Conservation (phyloP, 75 land plant species). For the Selaginella moellendorffii region DNA sequence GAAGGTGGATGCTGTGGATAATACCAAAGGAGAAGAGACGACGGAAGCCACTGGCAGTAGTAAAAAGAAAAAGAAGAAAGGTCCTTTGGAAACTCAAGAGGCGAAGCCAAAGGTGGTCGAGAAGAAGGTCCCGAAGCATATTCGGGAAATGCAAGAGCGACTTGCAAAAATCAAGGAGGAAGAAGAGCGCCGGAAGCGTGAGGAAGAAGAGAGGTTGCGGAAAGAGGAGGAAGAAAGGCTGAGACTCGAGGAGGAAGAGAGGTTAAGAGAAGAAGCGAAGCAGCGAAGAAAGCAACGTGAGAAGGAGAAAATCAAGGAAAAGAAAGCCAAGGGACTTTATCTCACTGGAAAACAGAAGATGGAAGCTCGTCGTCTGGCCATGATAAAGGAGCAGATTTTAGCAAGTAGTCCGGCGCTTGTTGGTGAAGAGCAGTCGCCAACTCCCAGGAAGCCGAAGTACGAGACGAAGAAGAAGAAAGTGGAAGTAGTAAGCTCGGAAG, state of each 20-base stretch:
- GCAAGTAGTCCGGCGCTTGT: constrained; percentile 20
- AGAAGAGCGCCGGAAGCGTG: constrained; percentile 60
- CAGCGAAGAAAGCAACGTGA: constrained; percentile 69
- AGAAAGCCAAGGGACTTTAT: constrained; percentile 70
- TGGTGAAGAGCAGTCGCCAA: constrained; percentile 13
- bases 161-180: constrained; percentile 69
- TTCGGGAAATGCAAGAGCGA: constrained; percentile 87
- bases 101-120: constrained; percentile 36
- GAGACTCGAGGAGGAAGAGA: constrained; percentile 62
- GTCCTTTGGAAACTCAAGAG: constrained; percentile 20
- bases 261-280: constrained; percentile 69
- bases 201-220: constrained; percentile 72
- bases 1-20: not conserved
- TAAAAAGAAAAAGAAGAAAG: constrained; percentile 24
- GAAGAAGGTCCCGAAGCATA: constrained; percentile 66
- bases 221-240: constrained; percentile 81
- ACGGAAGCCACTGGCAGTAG: constrained; percentile 13
- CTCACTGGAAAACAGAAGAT: constrained; percentile 87
- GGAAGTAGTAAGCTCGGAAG: constrained; percentile 10
- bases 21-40: constrained; percentile 15
- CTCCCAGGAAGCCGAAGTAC: constrained; percentile 62
- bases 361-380: constrained; percentile 47
- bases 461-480: constrained; percentile 51
- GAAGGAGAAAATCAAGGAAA: constrained; percentile 75
- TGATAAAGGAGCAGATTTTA: constrained; percentile 74